These are phyloP conservation scores for Podaxis rugospora DNA, from an alignment of 768 basidiomycete genomes.

Conservation along the genomic window DNA sequence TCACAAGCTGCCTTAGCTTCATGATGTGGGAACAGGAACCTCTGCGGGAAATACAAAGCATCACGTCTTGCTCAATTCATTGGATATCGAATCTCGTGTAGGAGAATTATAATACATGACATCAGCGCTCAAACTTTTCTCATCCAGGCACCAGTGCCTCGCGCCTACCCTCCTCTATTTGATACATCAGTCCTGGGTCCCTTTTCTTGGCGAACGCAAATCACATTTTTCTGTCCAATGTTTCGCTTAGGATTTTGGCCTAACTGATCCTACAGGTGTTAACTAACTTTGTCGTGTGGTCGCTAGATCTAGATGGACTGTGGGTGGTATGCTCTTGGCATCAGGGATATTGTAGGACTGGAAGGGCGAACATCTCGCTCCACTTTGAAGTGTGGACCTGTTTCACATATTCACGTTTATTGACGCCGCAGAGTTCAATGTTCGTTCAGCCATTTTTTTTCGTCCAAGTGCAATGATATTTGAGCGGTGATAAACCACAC, in stretches of 20 bases:
- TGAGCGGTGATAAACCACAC: too few species aligned
- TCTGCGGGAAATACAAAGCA: background rate
- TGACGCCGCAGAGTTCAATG: too few species aligned
- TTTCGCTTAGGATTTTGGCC: background rate
- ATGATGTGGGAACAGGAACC: too few species aligned
- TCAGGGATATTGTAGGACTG: too few species aligned
- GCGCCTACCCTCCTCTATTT: background rate
- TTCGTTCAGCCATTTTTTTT: too few species aligned
- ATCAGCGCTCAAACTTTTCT: background rate
- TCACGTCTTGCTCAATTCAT: background rate
- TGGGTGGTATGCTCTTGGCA: background rate
- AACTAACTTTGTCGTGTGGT: background rate
- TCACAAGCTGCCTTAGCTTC: too few species aligned
- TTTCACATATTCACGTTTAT: too few species aligned
- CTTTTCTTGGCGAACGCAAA: background rate
- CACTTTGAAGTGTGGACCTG: too few species aligned
- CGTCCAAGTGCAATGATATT: too few species aligned
- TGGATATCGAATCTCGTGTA: background rate
- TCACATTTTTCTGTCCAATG: background rate
- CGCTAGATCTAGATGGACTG: background rate
- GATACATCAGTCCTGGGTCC: background rate
- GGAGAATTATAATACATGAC: background rate
- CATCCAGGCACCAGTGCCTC: background rate
- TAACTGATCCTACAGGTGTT: background rate
- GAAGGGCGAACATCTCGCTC: too few species aligned